Conservation (phyloP, 345 rosid genomes). For the Noccaea bulbosa region DNA sequence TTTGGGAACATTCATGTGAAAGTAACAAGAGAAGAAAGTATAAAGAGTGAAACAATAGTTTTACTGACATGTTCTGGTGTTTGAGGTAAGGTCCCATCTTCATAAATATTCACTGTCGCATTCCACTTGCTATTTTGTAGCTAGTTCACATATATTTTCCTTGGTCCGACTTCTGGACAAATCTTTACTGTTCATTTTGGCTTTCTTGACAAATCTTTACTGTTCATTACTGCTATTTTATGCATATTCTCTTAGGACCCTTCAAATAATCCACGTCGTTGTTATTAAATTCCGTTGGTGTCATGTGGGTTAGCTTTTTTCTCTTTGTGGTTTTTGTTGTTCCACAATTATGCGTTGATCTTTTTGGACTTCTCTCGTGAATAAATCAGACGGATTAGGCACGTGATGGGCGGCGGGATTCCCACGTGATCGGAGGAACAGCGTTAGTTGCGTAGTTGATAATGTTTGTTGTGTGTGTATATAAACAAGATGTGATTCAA, state of each 20-base stretch:
- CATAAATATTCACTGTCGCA: not conserved
- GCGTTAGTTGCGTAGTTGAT: not conserved
- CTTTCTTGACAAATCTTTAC: not conserved
- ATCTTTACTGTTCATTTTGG: not conserved
- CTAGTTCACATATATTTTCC: not conserved
- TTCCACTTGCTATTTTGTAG: conserved; percentile 19
- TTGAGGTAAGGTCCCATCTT: conserved; percentile 25
- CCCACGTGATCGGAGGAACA: conserved; percentile 27
- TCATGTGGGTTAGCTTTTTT: conserved; percentile 4
- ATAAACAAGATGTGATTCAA: not conserved
- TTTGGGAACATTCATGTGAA: not conserved
- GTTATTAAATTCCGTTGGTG: not conserved
- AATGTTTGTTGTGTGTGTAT: not conserved
- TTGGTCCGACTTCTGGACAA: not conserved
- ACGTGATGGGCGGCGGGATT: conserved; percentile 22
- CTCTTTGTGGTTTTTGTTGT: not conserved
- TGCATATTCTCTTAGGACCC: conserved; percentile 1
- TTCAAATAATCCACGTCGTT: not conserved
- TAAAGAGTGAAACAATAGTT: conserved; percentile 6
- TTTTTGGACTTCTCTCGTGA: conserved; percentile 26
- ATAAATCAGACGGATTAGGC: conserved; percentile 2
- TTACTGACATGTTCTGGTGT: conserved; percentile 22
- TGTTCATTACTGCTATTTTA: not conserved
- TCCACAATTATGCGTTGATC: conserved; percentile 8
- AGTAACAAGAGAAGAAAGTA: not conserved